Conservation (phyloP, 2,329 filamentous ascomycete species). For the Ustulina deusta region DNA sequence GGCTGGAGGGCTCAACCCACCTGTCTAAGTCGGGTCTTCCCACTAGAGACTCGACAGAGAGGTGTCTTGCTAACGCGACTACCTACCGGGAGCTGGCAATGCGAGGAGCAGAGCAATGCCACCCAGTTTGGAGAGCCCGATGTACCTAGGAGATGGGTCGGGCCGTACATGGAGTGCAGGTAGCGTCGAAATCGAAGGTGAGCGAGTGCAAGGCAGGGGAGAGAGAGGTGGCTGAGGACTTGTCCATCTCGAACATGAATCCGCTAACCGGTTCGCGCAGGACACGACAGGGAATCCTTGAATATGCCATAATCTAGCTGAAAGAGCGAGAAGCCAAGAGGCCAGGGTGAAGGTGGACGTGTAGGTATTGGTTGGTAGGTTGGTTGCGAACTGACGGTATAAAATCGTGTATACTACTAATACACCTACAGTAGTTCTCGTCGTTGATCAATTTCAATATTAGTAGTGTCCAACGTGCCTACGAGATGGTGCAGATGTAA, state of each 20-base stretch:
- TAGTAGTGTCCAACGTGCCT: neutral
- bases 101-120: constrained; percentile 12
- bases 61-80: neutral
- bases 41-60: constrained; percentile 13
- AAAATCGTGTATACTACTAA: constrained; percentile 1
- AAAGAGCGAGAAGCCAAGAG: constrained; percentile 33
- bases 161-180: neutral
- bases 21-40: constrained; percentile 16
- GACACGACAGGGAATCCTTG: constrained; percentile 30
- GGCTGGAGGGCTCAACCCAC: constrained; percentile 16
- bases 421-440: constrained; percentile 6
- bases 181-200: neutral
- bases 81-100: neutral
- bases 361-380: constrained; percentile 23
- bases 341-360: constrained; percentile 21
- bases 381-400: constrained; percentile 20
- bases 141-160: constrained; percentile 17
- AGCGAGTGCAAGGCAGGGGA: neutral
- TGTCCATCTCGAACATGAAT: constrained; percentile 29
- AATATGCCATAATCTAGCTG: constrained; percentile 34
- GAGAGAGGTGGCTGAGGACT: constrained; percentile 19
- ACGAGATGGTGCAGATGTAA: constrained; percentile 16
- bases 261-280: constrained; percentile 17
- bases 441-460: constrained; percentile 33
- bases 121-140: constrained; percentile 8